These are phyloP conservation scores for Pilobolus umbonatus DNA, from an alignment of 192 early-diverging fungal species.

Conservation along the genomic window DNA sequence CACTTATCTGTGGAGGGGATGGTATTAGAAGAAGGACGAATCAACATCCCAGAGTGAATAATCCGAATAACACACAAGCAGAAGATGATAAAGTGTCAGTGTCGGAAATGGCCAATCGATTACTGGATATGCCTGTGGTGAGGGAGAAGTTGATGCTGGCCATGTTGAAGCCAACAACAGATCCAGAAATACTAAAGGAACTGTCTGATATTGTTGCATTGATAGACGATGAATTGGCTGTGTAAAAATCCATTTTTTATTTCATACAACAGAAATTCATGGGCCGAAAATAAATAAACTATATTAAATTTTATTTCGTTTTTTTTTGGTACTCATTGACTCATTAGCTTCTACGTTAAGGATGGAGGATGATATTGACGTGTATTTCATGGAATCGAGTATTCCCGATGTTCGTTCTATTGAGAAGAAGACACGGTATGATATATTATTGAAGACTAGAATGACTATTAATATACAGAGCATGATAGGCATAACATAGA, in stretches of 20 bases:
- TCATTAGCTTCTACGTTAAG: no score
- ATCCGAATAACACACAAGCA: background rate
- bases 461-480: background rate
- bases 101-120: constrained; percentile 8
- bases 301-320: no score
- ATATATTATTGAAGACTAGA: background rate
- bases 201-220: constrained; percentile 25
- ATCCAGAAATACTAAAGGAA: constrained; percentile 23
- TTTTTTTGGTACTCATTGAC: no score
- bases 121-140: constrained; percentile 21
- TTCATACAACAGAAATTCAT: no score
- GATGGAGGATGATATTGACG: constrained; percentile 37
- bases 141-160: constrained; percentile 26
- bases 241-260: no score
- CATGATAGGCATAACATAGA: constrained; percentile 63
- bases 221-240: constrained; percentile 24
- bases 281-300: no score
- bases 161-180: constrained; percentile 27
- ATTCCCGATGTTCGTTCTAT: constrained; percentile 42
- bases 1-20: constrained; percentile 24
- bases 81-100: constrained; percentile 5
- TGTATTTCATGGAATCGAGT: constrained; percentile 36
- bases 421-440: constrained; percentile 46
- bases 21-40: constrained; percentile 18
- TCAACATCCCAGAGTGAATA: background rate